A percentile compares a stretch with the other conserved stretches of the same genome.
phyloP scores from a whole-genome alignment of 768 basidiomycete genomes.

The Suillus ampliporus region DNA sequence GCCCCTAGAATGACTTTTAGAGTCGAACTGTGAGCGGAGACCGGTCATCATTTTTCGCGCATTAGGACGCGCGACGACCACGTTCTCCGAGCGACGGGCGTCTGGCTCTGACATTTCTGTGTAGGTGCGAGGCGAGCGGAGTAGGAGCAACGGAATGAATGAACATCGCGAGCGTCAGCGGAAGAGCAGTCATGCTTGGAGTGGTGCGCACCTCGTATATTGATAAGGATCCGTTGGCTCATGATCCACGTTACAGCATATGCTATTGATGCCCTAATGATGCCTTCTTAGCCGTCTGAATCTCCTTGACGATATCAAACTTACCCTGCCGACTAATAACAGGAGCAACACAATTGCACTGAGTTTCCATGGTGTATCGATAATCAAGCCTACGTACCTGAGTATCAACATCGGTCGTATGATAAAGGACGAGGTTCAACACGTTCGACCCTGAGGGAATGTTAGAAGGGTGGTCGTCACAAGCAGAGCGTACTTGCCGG shows the following conservation, averaged over 20 bases:
- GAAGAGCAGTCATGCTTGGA: background rate
- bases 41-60: conserved; percentile 26
- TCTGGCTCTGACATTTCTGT: conserved; percentile 31
- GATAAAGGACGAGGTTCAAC: conserved; percentile 58
- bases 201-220: conserved; percentile 52
- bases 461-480: background rate
- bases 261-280: conserved; percentile 54
- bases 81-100: conserved; percentile 33
- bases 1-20: background rate
- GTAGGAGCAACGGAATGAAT: background rate
- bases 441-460: conserved; percentile 49
- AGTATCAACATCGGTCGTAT: conserved; percentile 39
- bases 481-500: conserved; percentile 39
- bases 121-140: background rate
- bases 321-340: conserved; percentile 55
- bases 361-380: conserved; percentile 14
- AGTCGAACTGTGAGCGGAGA: conserved; percentile 31
- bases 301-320: conserved; percentile 18
- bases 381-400: conserved; percentile 45
- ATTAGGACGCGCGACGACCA: conserved; percentile 27
- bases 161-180: background rate
- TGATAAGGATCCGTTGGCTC: conserved; percentile 62
- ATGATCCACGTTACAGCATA: conserved; percentile 66
- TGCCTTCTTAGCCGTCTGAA: background rate
- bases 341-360: conserved; percentile 13